A percentile compares a stretch with the other conserved stretches of the same genome.
phyloP scores from a whole-genome alignment of 768 basidiomycete species.

The Kondoa malvinella region DNA sequence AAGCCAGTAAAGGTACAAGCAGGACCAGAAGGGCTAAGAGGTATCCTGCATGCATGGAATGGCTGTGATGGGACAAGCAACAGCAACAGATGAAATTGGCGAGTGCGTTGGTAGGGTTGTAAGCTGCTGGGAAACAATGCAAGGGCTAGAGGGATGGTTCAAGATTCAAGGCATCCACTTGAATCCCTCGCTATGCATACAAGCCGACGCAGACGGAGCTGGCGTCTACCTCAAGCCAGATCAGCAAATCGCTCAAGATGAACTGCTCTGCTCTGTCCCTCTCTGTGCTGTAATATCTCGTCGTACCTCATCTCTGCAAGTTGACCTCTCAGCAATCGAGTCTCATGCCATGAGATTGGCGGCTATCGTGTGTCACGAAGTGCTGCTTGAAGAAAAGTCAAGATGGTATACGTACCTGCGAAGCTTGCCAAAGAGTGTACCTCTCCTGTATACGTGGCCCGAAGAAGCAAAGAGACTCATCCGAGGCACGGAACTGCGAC shows the following conservation, averaged over 20 bases:
- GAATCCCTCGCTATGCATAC: neutral
- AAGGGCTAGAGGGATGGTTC: neutral
- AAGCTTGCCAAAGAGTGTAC: neutral
- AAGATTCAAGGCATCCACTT: neutral
- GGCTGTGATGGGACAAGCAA: neutral
- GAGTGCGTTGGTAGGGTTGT: neutral
- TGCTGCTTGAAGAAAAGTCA: neutral
- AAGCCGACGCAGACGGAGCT: neutral
- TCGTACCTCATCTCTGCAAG: neutral
- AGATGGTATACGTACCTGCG: constrained; percentile 1
- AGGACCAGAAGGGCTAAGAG: neutral
- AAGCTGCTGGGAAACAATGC: neutral
- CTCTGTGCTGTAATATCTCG: neutral
- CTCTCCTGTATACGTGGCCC: neutral
- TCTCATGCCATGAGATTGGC: constrained; percentile 1
- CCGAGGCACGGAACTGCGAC: neutral
- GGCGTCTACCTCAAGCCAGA: neutral
- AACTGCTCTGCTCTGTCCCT: neutral
- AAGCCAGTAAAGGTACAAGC: neutral
- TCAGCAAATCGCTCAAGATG: neutral
- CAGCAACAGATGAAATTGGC: neutral
- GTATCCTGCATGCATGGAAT: neutral
- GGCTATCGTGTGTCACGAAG: neutral
- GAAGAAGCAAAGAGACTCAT: neutral
- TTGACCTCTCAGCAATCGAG: neutral